A percentile compares a stretch with the other conserved stretches of the same genome.
Evolutionary conservation across 2,329 filamentous ascomycete genomes (phyloP).

Genomic region (Monosporascus cannonballus): DNA sequence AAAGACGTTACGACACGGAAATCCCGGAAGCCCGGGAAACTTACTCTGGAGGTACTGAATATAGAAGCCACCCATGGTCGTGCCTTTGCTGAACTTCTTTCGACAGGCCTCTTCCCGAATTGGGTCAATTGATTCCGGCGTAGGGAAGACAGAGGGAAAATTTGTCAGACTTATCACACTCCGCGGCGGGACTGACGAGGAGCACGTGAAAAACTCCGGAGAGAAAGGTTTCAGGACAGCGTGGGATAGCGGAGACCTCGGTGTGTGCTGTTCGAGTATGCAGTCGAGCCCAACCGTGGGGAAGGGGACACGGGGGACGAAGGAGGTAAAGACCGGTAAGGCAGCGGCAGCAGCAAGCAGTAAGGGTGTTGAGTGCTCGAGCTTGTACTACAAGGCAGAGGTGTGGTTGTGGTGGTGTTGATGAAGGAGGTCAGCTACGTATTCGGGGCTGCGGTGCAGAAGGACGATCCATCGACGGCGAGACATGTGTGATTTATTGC

Average conservation of each 20-base stretch:
- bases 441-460: conserved; percentile 42
- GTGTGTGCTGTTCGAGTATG: conserved; percentile 33
- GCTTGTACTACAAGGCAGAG: conserved; percentile 33
- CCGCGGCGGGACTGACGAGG: conserved; percentile 14
- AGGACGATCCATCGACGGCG: conserved; percentile 48
- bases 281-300: conserved; percentile 48
- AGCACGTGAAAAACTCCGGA: conserved; percentile 21
- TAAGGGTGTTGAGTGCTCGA: conserved; percentile 22
- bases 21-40: conserved; percentile 31
- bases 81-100: conserved; percentile 15
- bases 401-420: conserved; percentile 32
- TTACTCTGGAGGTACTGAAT: conserved; percentile 72
- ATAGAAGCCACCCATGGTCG: conserved; percentile 57
- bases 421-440: conserved; percentile 41
- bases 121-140: neutral
- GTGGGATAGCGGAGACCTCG: conserved; percentile 24
- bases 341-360: conserved; percentile 17
- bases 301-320: conserved; percentile 32
- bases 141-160: neutral
- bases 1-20: conserved; percentile 3
- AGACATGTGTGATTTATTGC: conserved; percentile 63
- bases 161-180: conserved; percentile 11
- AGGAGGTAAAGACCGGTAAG: conserved; percentile 27
- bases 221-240: conserved; percentile 19
- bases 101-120: neutral